Base-by-base conservation (phyloP, 257 asterid species). In the Nicotiana tomentosiformis region DNA sequence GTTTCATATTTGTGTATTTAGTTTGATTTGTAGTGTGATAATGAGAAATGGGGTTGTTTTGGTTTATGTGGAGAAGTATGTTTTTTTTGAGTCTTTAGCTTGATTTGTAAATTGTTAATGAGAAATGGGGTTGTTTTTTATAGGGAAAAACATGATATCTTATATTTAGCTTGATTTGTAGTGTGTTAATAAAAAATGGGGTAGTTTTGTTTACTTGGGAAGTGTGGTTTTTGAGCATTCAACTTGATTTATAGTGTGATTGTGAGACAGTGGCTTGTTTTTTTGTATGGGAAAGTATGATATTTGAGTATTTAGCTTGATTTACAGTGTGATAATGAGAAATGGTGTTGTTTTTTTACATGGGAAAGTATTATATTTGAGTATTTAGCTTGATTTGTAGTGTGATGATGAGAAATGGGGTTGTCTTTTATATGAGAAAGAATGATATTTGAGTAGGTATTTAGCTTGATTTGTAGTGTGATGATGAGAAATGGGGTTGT, bases 401-500 rank as follows among this genome's bases (percentile, higher is more conserved):
- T 26, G 10, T 37, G 5, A 26, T 10, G 12, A 60, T 79, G 58
- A 56, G 77, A 69, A 12, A 5, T 39, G 58, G 35, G 35, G 35
- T 70, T 37, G 18, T 39, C 4, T 43, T 0, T 11, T 35, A 4
- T 37, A 55, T 68, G 26, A 49, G 26, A 2, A 66, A 66, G 49
- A 16, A 66, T 66, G 49, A 3, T 3, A 32, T 66, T 32, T 16
- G 74, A 32, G 35, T 32, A 32, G 2, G 77, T 37, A 30, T 69
- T 69, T n/a, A n/a, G 57, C 20, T 66, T 39, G 1, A 66, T 7
- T 66, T 66, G 14, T 32, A 10, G 29, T 84, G 64, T 20, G 35
- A 74, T 70, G 7, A 66, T 68, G 11, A 10, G 29, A 17, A 80
- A 46, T 60, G 95, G 90, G 88, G 23, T 60, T 46, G 12, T n/a